Evolutionary conservation across 2,329 filamentous ascomycete species (phyloP).

Genomic region (Ilyonectria mors-panacis): DNA sequence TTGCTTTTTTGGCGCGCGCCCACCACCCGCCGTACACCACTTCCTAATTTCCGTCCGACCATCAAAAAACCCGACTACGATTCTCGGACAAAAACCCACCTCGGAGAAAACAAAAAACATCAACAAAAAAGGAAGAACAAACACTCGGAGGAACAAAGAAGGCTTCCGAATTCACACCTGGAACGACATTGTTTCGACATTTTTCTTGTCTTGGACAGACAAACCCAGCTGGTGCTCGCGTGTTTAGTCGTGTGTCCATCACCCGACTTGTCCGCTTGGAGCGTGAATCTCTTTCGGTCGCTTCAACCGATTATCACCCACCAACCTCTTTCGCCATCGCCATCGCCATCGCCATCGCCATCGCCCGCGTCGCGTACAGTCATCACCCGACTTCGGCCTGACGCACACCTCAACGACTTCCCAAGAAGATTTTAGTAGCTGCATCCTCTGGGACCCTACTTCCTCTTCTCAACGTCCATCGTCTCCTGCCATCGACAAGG

Average conservation of each 20-base stretch:
- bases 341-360: conserved; percentile 6
- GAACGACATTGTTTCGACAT: conserved; percentile 40
- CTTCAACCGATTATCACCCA: conserved; percentile 29
- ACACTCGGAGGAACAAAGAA: conserved; percentile 35
- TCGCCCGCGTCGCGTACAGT: conserved; percentile 23
- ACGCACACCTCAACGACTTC: conserved; percentile 17
- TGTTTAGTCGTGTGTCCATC: conserved; percentile 42
- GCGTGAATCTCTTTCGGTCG: conserved; percentile 39
- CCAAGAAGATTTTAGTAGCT: conserved; percentile 24
- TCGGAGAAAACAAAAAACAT: conserved; percentile 42
- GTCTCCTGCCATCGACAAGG: conserved; percentile 37
- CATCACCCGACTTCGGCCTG: conserved; percentile 37
- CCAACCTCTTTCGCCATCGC: conserved; percentile 18
- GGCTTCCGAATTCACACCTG: conserved; percentile 40
- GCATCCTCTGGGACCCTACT: conserved; percentile 32
- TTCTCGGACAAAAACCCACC: conserved; percentile 37
- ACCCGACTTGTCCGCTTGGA: conserved; percentile 41
- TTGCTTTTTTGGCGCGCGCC: conserved; percentile 42
- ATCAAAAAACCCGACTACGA: conserved; percentile 43
- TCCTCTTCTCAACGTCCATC: conserved; percentile 27
- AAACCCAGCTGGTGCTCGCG: conserved; percentile 45
- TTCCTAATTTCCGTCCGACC: conserved; percentile 44
- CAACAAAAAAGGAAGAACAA: conserved; percentile 46
- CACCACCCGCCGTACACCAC: conserved; percentile 33
- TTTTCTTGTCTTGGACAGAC: conserved; percentile 41